Base-by-base conservation (phyloP, 805 yeast genomes). In the Wickerhamiella musiphila region DNA sequence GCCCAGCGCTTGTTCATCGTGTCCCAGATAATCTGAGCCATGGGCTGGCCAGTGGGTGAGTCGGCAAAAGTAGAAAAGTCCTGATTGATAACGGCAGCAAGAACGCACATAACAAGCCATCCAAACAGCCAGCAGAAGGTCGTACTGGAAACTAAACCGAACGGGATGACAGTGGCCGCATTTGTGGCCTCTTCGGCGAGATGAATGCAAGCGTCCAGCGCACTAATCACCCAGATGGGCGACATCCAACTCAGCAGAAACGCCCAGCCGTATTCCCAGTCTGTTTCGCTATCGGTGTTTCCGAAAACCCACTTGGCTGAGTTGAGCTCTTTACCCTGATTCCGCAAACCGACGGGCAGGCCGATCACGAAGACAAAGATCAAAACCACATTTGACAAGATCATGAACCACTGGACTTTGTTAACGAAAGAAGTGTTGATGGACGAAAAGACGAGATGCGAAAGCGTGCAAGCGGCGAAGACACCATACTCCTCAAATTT, bases 131-230 rank as follows among this genome's bases (percentile, higher is more conserved):
- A 65, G 33, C 78, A 74, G 28, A 61, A 52, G 9, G 61, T 45
- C 6, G 73, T 60, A 15, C 77, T 69, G 48, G 68, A 51, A 12
- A 71, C 67, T 40, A 73, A 70, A 16, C 78, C 78, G 37, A 63
- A 60, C 12, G 82, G 81, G 6, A 74, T 70, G 4, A 75, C 76
- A 9, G 58, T 52, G 22, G 66, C 57, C 4, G 79, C 78, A 46
- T 73, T 71, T 29, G 70, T 54, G 42, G 75, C 67, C 45, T 74
- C 81, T 52, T 73, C 82, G 6, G 77, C 63, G 38, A 73, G 54
- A 46, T 73, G 79, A 59, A 70, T 71, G 1, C 78, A 74, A 13
- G 74, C 65, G 46, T 73, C 81, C 44, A 68, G 72, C 11, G 79
- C 78, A 30, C 71, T 61, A 75, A 72, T 70, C 24, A 73, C 66